Conservation (phyloP, 2,329 filamentous ascomycete species). For the Metarhizium humberi region DNA sequence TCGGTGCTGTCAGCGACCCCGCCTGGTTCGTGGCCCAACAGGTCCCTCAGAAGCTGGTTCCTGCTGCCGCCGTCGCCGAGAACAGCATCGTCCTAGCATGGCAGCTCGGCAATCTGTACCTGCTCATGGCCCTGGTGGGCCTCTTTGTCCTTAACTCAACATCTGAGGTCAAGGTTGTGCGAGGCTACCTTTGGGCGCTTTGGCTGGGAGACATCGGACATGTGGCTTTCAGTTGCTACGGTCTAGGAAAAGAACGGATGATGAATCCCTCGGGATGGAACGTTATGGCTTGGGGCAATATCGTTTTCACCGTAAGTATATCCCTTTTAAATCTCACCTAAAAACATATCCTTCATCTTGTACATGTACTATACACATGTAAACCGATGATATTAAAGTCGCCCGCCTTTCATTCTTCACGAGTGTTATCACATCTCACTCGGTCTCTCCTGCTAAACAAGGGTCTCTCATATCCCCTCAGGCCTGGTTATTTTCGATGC, state of each 20-base stretch:
- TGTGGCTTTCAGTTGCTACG: slow-evolving; percentile 49
- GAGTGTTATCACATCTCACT: too few relatives aligned
- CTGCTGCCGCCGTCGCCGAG: slow-evolving; percentile 26
- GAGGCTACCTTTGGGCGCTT: slow-evolving; percentile 56
- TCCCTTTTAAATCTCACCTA: neutral
- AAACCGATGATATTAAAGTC: neutral
- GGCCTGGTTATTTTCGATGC: slow-evolving; percentile 45
- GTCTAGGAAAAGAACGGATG: slow-evolving; percentile 46
- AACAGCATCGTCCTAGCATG: slow-evolving; percentile 48
- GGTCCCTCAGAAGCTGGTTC: slow-evolving; percentile 30
- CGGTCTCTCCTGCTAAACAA: neutral
- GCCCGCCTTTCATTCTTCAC: neutral
- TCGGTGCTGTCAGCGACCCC: slow-evolving; percentile 45
- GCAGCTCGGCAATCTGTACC: slow-evolving; percentile 63
- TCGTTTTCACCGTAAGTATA: slow-evolving; percentile 50
- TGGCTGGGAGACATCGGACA: slow-evolving; percentile 61
- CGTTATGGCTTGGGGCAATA: slow-evolving; percentile 62
- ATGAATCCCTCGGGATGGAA: slow-evolving; percentile 54
- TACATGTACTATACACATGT: neutral
- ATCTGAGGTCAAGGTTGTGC: slow-evolving; percentile 54
- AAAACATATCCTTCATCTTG: neutral
- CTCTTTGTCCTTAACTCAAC: slow-evolving; percentile 55
- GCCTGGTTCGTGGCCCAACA: slow-evolving; percentile 57
- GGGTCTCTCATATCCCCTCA: slow-evolving; percentile 13
- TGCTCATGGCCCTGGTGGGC: slow-evolving; percentile 55